Evolutionary conservation across 768 basidiomycete genomes (phyloP), one percentile per base, ranked within the genome.

Genomic region (Psilocybe subaeruginosa): DNA sequence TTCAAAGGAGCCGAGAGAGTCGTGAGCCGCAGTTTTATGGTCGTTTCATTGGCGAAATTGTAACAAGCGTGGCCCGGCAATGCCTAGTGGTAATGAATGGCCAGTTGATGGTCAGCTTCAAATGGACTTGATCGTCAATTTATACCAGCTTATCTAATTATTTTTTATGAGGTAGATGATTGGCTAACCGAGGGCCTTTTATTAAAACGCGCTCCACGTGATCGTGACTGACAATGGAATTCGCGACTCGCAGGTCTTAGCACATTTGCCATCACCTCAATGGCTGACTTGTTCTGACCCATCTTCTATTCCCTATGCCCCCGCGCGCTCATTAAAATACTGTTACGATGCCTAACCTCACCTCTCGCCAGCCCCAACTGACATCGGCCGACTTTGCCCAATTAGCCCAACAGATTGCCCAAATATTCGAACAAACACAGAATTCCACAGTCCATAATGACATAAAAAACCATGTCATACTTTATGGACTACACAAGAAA

Each of bases 361-460:
- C 41, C 4, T 43, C 41, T 43, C 48, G 39, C 57, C 31, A 55
- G 6, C 39, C 37, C 53, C 19, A 30, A 4, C 54, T 14, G 9
- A 17, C 9, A 23, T 6, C 16, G 3, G 11, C 19, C 41, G 8
- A 9, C 19, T 45, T 45, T 39, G 11, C 16, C 30, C 48, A 27
- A 3, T 37, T 37, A 27, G 29, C 17, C 14, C 14, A 33, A 12
- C n/a, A 39, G 11, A 43, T 68, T 49, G 12, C 82, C 85, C 17
- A 85, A 35, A 91, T 95, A 47, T 92, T 96, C 63, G 86, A 91
- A 30, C 91, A 97, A 74, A 91, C 81, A 0, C 93, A 95, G 71
- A 76, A 71, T 6, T 85, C 89, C 0, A 43, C 4, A 16, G 73
- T 80, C 12, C 87, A 91, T 8, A 95, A 93, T 72, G 95, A 98